Evolutionary conservation across 768 basidiomycete species (phyloP).

Genomic region (Lyophyllum shimeji): DNA sequence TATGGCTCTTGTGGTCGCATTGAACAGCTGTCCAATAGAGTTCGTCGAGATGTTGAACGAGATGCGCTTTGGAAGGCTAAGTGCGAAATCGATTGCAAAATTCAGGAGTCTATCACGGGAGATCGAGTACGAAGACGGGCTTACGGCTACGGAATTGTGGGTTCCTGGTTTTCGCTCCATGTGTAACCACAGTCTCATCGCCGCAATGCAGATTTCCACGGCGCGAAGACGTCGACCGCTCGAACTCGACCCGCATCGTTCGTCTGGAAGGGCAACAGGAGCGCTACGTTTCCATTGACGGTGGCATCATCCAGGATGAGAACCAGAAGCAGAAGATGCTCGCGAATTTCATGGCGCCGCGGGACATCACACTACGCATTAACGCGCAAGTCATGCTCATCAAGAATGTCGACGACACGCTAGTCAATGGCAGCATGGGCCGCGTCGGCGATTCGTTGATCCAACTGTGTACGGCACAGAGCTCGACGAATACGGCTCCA

Average conservation of each 20-base stretch:
- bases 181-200: neutral
- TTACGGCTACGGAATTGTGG: slow-evolving; percentile 90
- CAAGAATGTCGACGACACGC: slow-evolving; percentile 87
- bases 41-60: slow-evolving; percentile 98
- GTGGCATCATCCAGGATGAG: slow-evolving; percentile 52
- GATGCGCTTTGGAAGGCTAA: slow-evolving; percentile 88
- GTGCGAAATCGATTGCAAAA: slow-evolving; percentile 58
- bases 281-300: slow-evolving; percentile 60
- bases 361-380: slow-evolving; percentile 63
- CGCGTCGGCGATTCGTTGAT: slow-evolving; percentile 71
- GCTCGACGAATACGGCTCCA: slow-evolving; percentile 24
- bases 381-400: slow-evolving; percentile 94
- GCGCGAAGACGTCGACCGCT: slow-evolving; percentile 86
- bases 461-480: slow-evolving; percentile 46
- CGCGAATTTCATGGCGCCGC: slow-evolving; percentile 88
- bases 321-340: slow-evolving; percentile 76
- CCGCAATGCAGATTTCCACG: slow-evolving; percentile 71
- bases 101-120: slow-evolving; percentile 72
- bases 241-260: slow-evolving; percentile 72
- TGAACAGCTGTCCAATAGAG: slow-evolving; percentile 39
- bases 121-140: slow-evolving; percentile 76
- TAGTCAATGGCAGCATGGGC: slow-evolving; percentile 96
- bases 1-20: neutral
- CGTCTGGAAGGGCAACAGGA: slow-evolving; percentile 53
- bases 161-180: slow-evolving; percentile 19